A percentile compares a stretch with the other conserved stretches of the same genome.
These are phyloP conservation scores for Penicillium polonicum DNA, from an alignment of 2,329 filamentous ascomycete genomes.

Conservation along the genomic window DNA sequence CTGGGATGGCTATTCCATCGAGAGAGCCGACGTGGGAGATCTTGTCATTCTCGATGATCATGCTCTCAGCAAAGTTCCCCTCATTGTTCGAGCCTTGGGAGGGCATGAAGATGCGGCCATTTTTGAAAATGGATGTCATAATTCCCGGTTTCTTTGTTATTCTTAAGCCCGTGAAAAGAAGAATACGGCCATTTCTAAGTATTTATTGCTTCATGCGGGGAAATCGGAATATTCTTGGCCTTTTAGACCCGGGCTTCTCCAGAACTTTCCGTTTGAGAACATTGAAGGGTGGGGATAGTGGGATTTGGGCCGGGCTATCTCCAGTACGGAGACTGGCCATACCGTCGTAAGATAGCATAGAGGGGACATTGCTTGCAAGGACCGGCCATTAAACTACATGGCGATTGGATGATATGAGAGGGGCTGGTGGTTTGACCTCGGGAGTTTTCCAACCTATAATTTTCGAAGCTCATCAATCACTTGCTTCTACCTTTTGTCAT, in stretches of 20 bases:
- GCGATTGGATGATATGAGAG: slow-evolving; percentile 4
- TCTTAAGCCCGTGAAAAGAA: not conserved
- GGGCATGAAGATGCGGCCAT: slow-evolving; percentile 36
- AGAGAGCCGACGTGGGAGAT: slow-evolving; percentile 45
- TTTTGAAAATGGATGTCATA: slow-evolving; percentile 32
- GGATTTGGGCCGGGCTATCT: not conserved
- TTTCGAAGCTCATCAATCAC: not conserved
- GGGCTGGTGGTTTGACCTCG: not conserved
- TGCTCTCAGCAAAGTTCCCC: slow-evolving; percentile 31
- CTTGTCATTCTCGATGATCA: slow-evolving; percentile 43
- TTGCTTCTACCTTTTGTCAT: not conserved
- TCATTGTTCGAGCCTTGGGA: not conserved
- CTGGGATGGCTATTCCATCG: slow-evolving; percentile 24
- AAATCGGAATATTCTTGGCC: not conserved
- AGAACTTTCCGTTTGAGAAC: slow-evolving; percentile 13
- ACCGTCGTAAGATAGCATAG: not conserved
- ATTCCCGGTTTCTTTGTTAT: not conserved
- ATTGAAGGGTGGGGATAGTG: not conserved
- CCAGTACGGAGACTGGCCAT: not conserved
- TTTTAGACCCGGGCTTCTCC: slow-evolving; percentile 4
- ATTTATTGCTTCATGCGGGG: slow-evolving; percentile 13
- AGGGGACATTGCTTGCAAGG: not conserved
- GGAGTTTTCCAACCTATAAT: not conserved
- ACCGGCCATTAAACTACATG: slow-evolving; percentile 4
- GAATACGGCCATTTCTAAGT: not conserved